Evolutionary conservation across 2,329 filamentous ascomycete species (phyloP).

Genomic region (Aureobasidium leucospermi): DNA sequence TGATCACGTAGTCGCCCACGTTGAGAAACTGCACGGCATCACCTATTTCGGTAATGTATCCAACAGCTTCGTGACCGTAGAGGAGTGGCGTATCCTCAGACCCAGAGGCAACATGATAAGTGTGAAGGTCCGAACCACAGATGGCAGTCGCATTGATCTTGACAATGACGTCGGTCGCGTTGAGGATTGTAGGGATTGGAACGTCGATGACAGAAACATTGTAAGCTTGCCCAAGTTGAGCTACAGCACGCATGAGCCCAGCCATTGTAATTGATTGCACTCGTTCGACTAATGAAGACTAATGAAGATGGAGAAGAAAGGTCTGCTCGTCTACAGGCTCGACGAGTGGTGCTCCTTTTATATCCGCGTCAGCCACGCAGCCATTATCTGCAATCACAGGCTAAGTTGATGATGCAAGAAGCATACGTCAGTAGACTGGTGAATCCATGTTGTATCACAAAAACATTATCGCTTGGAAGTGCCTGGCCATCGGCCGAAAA

Average conservation of each 20-base stretch:
- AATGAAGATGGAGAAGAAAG: too few species aligned
- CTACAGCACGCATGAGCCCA: background rate
- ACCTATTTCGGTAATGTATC: slow-evolving; percentile 12
- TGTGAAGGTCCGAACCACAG: slow-evolving; percentile 33
- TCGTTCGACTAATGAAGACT: too few species aligned
- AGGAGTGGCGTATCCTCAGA: background rate
- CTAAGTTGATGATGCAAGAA: too few species aligned
- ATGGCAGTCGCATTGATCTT: slow-evolving; percentile 29
- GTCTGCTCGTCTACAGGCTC: too few species aligned
- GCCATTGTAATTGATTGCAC: background rate
- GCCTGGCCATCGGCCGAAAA: too few species aligned
- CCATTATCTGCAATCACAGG: background rate
- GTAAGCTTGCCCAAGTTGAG: background rate
- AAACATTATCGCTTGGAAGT: too few species aligned
- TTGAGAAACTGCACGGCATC: background rate
- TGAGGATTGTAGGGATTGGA: background rate
- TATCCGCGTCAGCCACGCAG: too few species aligned
- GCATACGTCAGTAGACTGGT: too few species aligned
- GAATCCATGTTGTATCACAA: too few species aligned
- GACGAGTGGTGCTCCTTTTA: too few species aligned
- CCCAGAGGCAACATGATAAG: slow-evolving; percentile 22
- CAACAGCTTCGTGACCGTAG: slow-evolving; percentile 16
- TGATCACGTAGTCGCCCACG: slow-evolving; percentile 15
- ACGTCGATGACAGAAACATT: background rate
- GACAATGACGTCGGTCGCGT: slow-evolving; percentile 30